A percentile compares a stretch with the other conserved stretches of the same genome.
phyloP scores from a whole-genome alignment of 768 basidiomycete species.

The Boletus rufocinnamomeus region DNA sequence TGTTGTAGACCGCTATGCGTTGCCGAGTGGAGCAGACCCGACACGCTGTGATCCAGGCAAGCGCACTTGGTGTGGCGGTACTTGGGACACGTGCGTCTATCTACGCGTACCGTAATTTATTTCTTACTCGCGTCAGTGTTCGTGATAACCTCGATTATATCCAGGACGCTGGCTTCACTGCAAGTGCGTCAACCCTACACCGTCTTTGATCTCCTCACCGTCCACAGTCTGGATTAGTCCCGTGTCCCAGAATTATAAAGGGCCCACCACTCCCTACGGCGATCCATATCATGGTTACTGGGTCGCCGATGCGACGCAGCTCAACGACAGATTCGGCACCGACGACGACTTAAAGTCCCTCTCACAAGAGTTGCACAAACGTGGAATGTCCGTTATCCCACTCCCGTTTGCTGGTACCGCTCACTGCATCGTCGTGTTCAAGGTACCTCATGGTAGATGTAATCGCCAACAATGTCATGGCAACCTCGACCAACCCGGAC shows the following conservation, averaged over 20 bases:
- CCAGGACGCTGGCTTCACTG: slow-evolving; percentile 79
- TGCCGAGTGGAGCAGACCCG: slow-evolving; percentile 11
- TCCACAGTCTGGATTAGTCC: slow-evolving; percentile 79
- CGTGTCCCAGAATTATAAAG: slow-evolving; percentile 75
- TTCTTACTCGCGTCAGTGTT: slow-evolving; percentile 41
- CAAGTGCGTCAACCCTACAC: slow-evolving; percentile 43
- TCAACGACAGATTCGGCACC: slow-evolving; percentile 75
- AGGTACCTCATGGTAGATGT: slow-evolving; percentile 85
- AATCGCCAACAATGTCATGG: slow-evolving; percentile 86
- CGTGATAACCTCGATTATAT: slow-evolving; percentile 83
- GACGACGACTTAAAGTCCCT: slow-evolving; percentile 71
- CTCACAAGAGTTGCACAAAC: slow-evolving; percentile 62
- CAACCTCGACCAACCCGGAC: slow-evolving; percentile 61
- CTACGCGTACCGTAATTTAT: no score
- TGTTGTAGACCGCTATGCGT: slow-evolving; percentile 17
- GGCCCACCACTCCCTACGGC: slow-evolving; percentile 69
- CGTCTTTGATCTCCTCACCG: not conserved
- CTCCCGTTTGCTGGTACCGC: not conserved
- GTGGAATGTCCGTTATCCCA: slow-evolving; percentile 57
- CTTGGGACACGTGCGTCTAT: slow-evolving; percentile 13
- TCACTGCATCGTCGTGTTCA: not conserved
- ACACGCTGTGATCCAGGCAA: slow-evolving; percentile 11
- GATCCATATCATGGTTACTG: slow-evolving; percentile 89
- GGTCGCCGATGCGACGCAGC: slow-evolving; percentile 64
- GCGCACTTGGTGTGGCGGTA: slow-evolving; percentile 22